Percentiles rank a stretch among this genome's conserved stretches.
Evolutionary conservation across 805 yeast genomes (phyloP).

Genomic region (Candida verbasci): DNA sequence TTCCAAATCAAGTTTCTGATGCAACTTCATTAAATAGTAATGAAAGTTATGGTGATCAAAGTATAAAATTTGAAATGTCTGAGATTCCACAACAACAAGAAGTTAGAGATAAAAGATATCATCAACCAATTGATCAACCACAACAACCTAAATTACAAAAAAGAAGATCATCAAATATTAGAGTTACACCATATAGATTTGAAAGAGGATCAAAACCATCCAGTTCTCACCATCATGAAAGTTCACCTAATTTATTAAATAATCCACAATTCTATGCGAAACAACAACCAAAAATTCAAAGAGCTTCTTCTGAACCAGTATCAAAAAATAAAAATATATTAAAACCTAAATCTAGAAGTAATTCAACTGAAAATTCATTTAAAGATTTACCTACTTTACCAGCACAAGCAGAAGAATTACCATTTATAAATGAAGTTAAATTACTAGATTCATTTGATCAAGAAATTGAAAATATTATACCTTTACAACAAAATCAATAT

Average conservation of each 20-base stretch:
- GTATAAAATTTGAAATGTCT: not conserved
- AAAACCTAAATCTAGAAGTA: not conserved
- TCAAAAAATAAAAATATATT: not conserved
- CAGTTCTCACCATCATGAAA: not conserved
- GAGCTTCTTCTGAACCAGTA: slow-evolving; percentile 1
- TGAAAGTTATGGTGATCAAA: not conserved
- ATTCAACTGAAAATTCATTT: not conserved
- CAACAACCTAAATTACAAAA: slow-evolving; percentile 4
- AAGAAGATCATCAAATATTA: slow-evolving; percentile 6
- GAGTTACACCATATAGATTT: slow-evolving; percentile 8
- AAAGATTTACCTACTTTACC: slow-evolving; percentile 18
- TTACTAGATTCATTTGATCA: slow-evolving; percentile 15
- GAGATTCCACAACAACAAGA: not conserved
- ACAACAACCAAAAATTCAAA: not conserved
- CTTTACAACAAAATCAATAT: not conserved
- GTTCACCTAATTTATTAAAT: no score
- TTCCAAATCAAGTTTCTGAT: not conserved
- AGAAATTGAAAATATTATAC: slow-evolving; percentile 6
- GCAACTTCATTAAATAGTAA: not conserved
- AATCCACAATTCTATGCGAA: not conserved
- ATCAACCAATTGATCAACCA: not conserved
- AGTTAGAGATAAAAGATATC: not conserved
- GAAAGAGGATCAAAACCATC: slow-evolving; percentile 1
- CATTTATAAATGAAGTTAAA: slow-evolving; percentile 33
- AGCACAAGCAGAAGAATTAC: slow-evolving; percentile 25